Conservation (phyloP, 1,284 basidiomycete genomes). For the Cerrena zonata region DNA sequence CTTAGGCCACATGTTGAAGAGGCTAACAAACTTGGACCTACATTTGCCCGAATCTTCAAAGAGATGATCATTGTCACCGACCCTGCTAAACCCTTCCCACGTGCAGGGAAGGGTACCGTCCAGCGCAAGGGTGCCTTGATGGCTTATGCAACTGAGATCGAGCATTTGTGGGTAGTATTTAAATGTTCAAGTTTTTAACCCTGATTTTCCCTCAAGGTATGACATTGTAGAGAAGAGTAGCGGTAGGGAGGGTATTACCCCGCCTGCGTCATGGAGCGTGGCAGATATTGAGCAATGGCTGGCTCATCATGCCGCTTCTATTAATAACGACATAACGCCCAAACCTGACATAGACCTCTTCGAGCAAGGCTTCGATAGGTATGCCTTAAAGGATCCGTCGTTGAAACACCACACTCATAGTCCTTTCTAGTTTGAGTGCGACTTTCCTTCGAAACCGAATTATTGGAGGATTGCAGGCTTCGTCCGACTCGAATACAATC, state of each 20-base stretch:
- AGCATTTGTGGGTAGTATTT: conserved; percentile 22
- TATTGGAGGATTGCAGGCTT: conserved; percentile 20
- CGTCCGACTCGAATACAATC: conserved; percentile 1
- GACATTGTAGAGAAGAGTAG: conserved; percentile 20
- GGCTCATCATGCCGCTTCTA: neutral
- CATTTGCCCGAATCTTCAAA: conserved; percentile 36
- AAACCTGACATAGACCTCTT: neutral
- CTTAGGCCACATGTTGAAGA: conserved; percentile 30
- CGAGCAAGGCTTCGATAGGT: conserved; percentile 8
- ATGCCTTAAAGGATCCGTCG: too few species aligned
- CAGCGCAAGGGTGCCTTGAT: conserved; percentile 21
- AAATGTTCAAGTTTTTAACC: neutral
- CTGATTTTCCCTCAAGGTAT: conserved; percentile 14
- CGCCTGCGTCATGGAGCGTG: conserved; percentile 23
- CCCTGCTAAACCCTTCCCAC: conserved; percentile 20
- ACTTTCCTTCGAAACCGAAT: conserved; percentile 32
- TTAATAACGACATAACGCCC: neutral
- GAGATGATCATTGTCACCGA: conserved; percentile 26
- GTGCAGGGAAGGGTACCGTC: conserved; percentile 26
- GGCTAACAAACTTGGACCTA: conserved; percentile 32
- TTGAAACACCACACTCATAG: neutral
- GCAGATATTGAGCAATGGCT: neutral
- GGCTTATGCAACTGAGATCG: conserved; percentile 25
- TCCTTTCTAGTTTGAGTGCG: conserved; percentile 25
- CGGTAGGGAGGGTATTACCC: conserved; percentile 14